A percentile compares a stretch with the other conserved stretches of the same genome.
These are phyloP conservation scores for Ophiocordyceps australis DNA, from an alignment of 2,329 filamentous ascomycete species.

Conservation along the genomic window DNA sequence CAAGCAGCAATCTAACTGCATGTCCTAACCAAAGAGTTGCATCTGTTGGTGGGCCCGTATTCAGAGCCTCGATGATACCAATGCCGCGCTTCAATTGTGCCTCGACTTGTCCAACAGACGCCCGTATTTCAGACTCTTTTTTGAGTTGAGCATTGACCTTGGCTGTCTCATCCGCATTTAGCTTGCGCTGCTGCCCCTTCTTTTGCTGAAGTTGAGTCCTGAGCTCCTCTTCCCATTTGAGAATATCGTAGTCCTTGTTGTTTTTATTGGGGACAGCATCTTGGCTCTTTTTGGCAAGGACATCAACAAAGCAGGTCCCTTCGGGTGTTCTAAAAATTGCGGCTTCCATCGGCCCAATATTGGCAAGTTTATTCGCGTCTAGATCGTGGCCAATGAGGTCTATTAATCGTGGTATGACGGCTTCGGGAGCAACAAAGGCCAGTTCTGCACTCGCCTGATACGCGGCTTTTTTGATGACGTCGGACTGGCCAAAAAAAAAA, in stretches of 20 bases:
- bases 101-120: constrained; percentile 50
- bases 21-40: constrained; percentile 75
- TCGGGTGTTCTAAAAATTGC: constrained; percentile 86
- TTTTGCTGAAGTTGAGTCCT: constrained; percentile 78
- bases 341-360: constrained; percentile 71
- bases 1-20: constrained; percentile 55
- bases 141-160: constrained; percentile 83
- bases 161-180: constrained; percentile 71
- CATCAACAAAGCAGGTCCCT: constrained; percentile 76
- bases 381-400: constrained; percentile 59
- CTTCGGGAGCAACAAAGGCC: constrained; percentile 79
- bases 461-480: constrained; percentile 45
- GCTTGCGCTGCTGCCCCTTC: constrained; percentile 79
- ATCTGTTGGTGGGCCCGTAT: constrained; percentile 76
- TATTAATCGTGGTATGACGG: constrained; percentile 59
- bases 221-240: constrained; percentile 95
- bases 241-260: constrained; percentile 81
- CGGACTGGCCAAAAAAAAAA: too few species aligned
- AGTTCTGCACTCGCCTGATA: constrained; percentile 78
- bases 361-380: constrained; percentile 46
- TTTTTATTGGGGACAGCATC: constrained; percentile 64
- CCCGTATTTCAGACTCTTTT: constrained; percentile 68
- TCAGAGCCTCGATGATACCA: constrained; percentile 68
- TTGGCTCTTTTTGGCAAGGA: constrained; percentile 66
- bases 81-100: constrained; percentile 64